Percentiles rank a stretch among this genome's conserved stretches.
phyloP scores from a whole-genome alignment of 2,329 filamentous ascomycete genomes.

The Aplosporella prunicola region DNA sequence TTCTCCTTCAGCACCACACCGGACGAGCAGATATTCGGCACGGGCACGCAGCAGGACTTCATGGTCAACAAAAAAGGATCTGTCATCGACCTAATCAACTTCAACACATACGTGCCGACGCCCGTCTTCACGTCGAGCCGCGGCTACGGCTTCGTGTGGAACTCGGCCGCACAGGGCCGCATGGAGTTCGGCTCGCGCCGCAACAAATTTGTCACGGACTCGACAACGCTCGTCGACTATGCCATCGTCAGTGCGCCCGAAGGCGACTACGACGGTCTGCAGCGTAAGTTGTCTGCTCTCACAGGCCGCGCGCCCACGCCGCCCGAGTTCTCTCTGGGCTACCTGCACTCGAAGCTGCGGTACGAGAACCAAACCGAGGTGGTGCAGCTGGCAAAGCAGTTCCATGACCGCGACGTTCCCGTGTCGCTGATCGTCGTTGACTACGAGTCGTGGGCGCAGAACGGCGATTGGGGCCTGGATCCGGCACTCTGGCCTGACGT shows the following conservation, averaged over 20 bases:
- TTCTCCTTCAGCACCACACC: slow-evolving; percentile 29
- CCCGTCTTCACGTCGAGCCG: slow-evolving; percentile 22
- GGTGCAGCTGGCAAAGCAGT: slow-evolving; percentile 20
- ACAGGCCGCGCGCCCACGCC: slow-evolving; percentile 22
- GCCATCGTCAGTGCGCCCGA: slow-evolving; percentile 19
- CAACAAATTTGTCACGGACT: slow-evolving; percentile 20
- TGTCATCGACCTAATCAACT: slow-evolving; percentile 23
- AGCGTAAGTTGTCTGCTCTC: slow-evolving; percentile 18
- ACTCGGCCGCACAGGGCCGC: slow-evolving; percentile 20
- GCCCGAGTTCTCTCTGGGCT: slow-evolving; percentile 23
- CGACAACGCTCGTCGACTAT: slow-evolving; percentile 24
- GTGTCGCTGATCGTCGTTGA: slow-evolving; percentile 25
- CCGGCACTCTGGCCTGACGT: slow-evolving; percentile 22
- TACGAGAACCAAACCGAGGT: slow-evolving; percentile 25
- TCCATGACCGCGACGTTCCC: slow-evolving; percentile 21
- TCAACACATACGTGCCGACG: slow-evolving; percentile 24
- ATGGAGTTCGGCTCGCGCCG: slow-evolving; percentile 21
- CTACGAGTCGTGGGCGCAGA: slow-evolving; percentile 23
- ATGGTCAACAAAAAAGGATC: slow-evolving; percentile 24
- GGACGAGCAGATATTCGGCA: slow-evolving; percentile 25
- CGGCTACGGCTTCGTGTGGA: slow-evolving; percentile 25
- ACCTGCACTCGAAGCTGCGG: slow-evolving; percentile 23
- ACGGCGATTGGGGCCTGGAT: slow-evolving; percentile 23
- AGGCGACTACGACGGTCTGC: slow-evolving; percentile 22
- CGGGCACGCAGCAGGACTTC: slow-evolving; percentile 22